Conservation (phyloP, 2,329 filamentous ascomycete species). For the Neofusicoccum kwambonambiense region DNA sequence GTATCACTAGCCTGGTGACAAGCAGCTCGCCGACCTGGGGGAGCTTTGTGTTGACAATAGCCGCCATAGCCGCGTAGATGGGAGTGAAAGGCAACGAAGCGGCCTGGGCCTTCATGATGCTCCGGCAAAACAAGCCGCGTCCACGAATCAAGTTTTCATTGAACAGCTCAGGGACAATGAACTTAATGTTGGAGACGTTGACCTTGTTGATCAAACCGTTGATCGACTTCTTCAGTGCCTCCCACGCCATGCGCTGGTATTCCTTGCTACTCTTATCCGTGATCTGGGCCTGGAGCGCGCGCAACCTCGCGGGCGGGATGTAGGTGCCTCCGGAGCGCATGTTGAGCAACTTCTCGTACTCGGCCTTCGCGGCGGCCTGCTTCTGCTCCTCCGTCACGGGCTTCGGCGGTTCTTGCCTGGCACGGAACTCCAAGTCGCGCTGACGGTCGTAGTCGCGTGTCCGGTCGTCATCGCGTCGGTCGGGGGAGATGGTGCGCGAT, state of each 20-base stretch:
- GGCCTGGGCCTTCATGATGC: slow-evolving; percentile 97
- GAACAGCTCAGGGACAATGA: slow-evolving; percentile 94
- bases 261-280: slow-evolving; percentile 95
- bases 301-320: slow-evolving; percentile 86
- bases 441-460: slow-evolving; percentile 45
- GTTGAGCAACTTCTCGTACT: slow-evolving; percentile 87
- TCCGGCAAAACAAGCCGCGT: slow-evolving; percentile 87
- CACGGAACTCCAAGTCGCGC: slow-evolving; percentile 47
- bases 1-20: slow-evolving; percentile 78
- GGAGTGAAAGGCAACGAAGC: slow-evolving; percentile 94
- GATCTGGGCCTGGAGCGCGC: slow-evolving; percentile 92
- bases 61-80: slow-evolving; percentile 92
- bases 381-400: slow-evolving; percentile 75
- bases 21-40: slow-evolving; percentile 92
- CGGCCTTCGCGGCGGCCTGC: slow-evolving; percentile 82
- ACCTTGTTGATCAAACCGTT: slow-evolving; percentile 99
- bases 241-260: slow-evolving; percentile 99
- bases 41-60: slow-evolving; percentile 96
- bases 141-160: slow-evolving; percentile 90
- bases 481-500: slow-evolving; percentile 15
- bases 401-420: slow-evolving; percentile 48
- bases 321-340: slow-evolving; percentile 96
- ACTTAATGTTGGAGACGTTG: slow-evolving; percentile 96
- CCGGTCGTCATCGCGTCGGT: slow-evolving; percentile 46
- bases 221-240: slow-evolving; percentile 97